Evolutionary conservation across 2,329 filamentous ascomycete species (phyloP).

Genomic region (Chalaropsis thielavioides): DNA sequence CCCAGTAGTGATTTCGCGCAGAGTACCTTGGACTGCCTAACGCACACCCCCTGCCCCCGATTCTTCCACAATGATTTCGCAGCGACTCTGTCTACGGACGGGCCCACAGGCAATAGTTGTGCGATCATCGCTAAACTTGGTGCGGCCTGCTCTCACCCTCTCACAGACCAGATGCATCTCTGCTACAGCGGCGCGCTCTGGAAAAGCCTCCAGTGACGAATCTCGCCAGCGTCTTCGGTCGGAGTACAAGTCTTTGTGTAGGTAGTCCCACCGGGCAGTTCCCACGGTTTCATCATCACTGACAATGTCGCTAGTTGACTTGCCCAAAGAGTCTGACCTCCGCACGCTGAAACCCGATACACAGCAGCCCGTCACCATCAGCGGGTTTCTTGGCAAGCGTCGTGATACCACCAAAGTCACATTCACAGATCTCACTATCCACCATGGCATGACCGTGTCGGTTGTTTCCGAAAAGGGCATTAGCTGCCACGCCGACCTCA

Average conservation of each 20-base stretch:
- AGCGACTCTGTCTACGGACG: background rate
- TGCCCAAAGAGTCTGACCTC: slow-evolving; percentile 8
- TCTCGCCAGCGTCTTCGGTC: slow-evolving; percentile 3
- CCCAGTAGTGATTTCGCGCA: background rate
- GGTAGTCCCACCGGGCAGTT: background rate
- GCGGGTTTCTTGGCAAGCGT: slow-evolving; percentile 59
- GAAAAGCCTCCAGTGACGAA: background rate
- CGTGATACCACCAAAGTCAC: slow-evolving; percentile 53
- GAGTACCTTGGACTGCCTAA: background rate
- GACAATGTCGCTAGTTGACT: slow-evolving; percentile 9
- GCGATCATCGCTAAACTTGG: background rate
- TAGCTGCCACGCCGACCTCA: slow-evolving; percentile 30
- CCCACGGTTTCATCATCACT: background rate
- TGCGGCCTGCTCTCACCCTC: background rate
- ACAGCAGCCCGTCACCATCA: slow-evolving; percentile 25
- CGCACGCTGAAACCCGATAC: slow-evolving; percentile 14
- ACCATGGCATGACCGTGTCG: slow-evolving; percentile 25
- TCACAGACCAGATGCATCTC: background rate
- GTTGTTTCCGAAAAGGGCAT: slow-evolving; percentile 28
- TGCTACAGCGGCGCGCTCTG: background rate
- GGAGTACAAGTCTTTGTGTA: slow-evolving; percentile 17
- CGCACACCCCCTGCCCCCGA: too few relatives aligned
- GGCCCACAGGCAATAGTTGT: background rate
- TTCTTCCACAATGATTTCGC: background rate
- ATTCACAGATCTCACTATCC: slow-evolving; percentile 46